phyloP scores from a whole-genome alignment of 73 alveolate species.

The Paramecium sexaurelia region DNA sequence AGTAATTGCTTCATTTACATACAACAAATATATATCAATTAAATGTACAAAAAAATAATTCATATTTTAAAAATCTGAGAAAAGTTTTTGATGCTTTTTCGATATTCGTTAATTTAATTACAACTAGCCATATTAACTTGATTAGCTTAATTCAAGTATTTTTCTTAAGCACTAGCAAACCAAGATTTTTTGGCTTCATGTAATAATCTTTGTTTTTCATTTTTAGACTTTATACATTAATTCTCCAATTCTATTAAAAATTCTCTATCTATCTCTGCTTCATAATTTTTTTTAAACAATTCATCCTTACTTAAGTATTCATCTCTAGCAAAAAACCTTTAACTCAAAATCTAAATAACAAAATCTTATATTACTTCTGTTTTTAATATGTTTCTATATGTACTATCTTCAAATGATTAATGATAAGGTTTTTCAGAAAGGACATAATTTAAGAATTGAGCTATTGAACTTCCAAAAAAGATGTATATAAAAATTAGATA shows the following conservation, averaged over 20 bases:
- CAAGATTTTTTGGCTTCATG: slow-evolving; percentile 30
- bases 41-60: neutral
- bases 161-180: neutral
- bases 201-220: neutral
- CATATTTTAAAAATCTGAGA: slow-evolving; percentile 36
- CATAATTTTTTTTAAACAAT: neutral
- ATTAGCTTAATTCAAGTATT: neutral
- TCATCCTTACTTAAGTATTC: neutral
- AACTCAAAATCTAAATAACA: neutral
- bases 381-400: neutral
- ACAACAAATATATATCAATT: neutral
- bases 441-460: neutral
- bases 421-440: slow-evolving; percentile 24
- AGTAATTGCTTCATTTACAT: neutral
- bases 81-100: neutral
- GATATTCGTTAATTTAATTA: slow-evolving; percentile 2
- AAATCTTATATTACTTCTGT: neutral
- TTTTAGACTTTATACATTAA: neutral
- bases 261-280: slow-evolving; percentile 12
- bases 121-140: neutral
- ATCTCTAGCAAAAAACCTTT: neutral
- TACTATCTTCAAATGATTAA: neutral
- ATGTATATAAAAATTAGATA: slow-evolving; percentile 14
- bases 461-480: slow-evolving; percentile 20
- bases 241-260: neutral